Percentiles rank a stretch among this genome's conserved stretches.
Conservation (phyloP, 768 basidiomycete species). For the Trametes punicea region DNA sequence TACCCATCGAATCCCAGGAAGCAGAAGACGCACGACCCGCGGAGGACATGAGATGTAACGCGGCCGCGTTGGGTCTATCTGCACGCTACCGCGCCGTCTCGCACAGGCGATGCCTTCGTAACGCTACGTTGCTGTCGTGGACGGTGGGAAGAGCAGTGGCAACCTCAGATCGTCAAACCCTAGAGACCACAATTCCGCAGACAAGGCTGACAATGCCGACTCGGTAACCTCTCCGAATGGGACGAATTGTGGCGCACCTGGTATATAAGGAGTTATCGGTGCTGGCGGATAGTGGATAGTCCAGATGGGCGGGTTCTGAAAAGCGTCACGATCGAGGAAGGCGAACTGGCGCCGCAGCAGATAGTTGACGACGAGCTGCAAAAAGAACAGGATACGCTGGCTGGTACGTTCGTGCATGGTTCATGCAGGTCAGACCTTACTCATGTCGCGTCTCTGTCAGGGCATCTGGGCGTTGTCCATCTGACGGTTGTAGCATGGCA, state of each 20-base stretch:
- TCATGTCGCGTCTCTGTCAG: too few relatives aligned
- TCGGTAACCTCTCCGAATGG: neutral
- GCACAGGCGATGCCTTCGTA: neutral
- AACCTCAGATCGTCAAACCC: neutral
- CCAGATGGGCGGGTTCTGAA: neutral
- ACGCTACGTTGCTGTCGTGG: neutral
- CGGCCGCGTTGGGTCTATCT: neutral
- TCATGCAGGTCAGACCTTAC: too few relatives aligned
- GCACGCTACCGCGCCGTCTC: neutral
- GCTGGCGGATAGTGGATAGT: neutral
- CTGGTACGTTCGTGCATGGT: too few relatives aligned
- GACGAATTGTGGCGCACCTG: conserved; percentile 1
- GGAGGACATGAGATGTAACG: neutral
- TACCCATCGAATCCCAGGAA: too few relatives aligned
- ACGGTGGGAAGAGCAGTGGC: neutral
- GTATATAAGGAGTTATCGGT: neutral
- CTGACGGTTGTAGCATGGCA: too few relatives aligned
- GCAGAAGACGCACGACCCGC: neutral
- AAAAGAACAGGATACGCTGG: neutral
- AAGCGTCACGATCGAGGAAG: neutral
- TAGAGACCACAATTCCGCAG: neutral
- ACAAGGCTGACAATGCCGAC: neutral
- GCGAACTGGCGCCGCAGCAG: neutral
- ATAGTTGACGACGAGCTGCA: neutral
- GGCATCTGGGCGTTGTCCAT: too few relatives aligned